Base-by-base conservation (phyloP, 2,329 filamentous ascomycete genomes). In the Lomentospora prolificans region DNA sequence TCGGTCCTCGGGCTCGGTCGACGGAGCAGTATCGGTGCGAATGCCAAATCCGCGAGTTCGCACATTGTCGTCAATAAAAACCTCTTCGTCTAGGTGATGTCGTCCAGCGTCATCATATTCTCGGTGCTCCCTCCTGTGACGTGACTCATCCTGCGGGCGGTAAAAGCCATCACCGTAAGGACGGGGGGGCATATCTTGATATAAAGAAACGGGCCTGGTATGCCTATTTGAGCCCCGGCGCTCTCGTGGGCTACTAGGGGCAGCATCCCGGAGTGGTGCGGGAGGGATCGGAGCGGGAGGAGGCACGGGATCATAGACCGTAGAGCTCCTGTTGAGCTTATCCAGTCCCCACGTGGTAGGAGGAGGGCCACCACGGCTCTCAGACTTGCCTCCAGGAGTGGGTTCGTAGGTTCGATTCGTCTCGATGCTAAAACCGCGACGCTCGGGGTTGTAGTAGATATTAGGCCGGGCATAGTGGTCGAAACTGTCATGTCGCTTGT, bases 281-380 rank as follows among this genome's bases (percentile, higher is more conserved):
- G 24, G 72, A 67, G 70, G 65, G 12, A 69, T 64, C 3, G 73
- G 69, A n/a, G 67, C 73, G 25, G 69, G 62, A 6, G 75, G 72
- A 0, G 74, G 72, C 12, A 77, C 68, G 76, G 69, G 27, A 24
- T 79, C 77, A 59, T 80, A 81, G 5, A 70, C 50, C 5, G 44
- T 22, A 12, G 53, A 55, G 30, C 25, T 48, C 57, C 78, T 72
- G 61, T 80, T 80, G 60, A 88, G 80, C 68, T 82, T 87, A 62
- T 89, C 86, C 60, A 90, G 82, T 0, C 84, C 86, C 61, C 85
- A 76, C 3, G 82, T 87, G 4, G 84, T 81, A 3, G 85, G 85
- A 8, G 87, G 87, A 2, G 86, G 86, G 0, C 78, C 76, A 30
- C 77, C 67, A 24, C 69, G 64, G 44, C 61, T 65, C 12, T 77